Conservation (phyloP, 1,139 yeast genomes). For the Suhomyces anneliseae region DNA sequence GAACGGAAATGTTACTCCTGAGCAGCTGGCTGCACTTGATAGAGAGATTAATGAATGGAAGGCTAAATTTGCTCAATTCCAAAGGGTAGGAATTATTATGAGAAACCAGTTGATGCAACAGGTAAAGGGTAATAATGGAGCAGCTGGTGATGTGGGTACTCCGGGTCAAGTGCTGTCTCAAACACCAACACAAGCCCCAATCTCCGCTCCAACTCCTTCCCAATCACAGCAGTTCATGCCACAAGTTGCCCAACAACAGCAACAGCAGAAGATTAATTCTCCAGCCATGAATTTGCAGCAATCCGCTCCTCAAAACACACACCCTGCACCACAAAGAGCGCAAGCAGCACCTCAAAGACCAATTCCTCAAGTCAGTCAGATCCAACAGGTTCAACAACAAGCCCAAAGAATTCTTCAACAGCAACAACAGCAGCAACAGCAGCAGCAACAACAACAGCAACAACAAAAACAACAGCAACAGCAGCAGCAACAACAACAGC, state of each 20-base stretch:
- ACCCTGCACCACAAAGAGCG: conserved; percentile 8
- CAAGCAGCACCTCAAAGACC: conserved; percentile 7
- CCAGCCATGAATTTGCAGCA: conserved; percentile 5
- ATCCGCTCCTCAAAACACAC: not conserved
- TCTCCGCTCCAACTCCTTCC: conserved; percentile 1
- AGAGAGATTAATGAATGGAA: conserved; percentile 36
- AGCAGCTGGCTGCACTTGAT: conserved; percentile 36
- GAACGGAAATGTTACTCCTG: conserved; percentile 29
- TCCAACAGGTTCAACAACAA: conserved; percentile 19
- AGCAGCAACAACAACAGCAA: conserved; percentile 7
- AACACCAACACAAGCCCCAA: conserved; percentile 16
- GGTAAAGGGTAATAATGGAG: conserved; percentile 20
- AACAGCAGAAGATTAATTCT: conserved; percentile 11
- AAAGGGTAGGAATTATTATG: conserved; percentile 42
- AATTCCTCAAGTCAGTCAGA: conserved; percentile 9
- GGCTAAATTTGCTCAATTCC: conserved; percentile 37
- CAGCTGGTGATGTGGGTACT: conserved; percentile 9
- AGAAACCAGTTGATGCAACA: conserved; percentile 39
- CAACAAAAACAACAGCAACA: conserved; percentile 14
- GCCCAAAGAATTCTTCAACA: conserved; percentile 19
- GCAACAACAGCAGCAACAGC: conserved; percentile 15
- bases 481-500: conserved; percentile 5
- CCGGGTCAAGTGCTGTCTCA: conserved; percentile 1
- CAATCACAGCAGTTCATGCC: conserved; percentile 9
- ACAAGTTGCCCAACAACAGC: conserved; percentile 15